Conservation (phyloP, 2,329 filamentous ascomycete genomes). For the Penicillium brasilianum region DNA sequence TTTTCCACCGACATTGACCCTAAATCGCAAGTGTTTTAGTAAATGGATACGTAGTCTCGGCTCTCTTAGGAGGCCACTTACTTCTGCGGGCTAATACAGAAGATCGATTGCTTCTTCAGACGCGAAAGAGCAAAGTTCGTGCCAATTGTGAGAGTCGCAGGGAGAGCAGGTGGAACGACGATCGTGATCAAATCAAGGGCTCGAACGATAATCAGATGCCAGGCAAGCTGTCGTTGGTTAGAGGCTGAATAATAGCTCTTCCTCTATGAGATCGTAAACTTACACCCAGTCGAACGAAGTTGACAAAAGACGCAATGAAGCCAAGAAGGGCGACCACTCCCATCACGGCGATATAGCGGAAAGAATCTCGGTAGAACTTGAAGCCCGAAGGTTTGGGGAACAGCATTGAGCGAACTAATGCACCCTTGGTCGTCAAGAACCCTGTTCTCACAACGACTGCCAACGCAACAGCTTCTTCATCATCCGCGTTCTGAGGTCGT, state of each 20-base stretch:
- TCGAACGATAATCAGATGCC: constrained; percentile 89
- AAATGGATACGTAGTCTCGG: background rate
- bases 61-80: constrained; percentile 23
- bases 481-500: constrained; percentile 81
- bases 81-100: constrained; percentile 93
- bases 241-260: constrained; percentile 8
- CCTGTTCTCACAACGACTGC: constrained; percentile 93
- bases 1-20: constrained; percentile 96
- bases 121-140: constrained; percentile 91
- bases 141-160: constrained; percentile 92
- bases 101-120: constrained; percentile 87
- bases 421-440: constrained; percentile 97
- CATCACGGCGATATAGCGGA: constrained; percentile 98
- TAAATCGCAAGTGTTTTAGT: constrained; percentile 26
- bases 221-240: constrained; percentile 62
- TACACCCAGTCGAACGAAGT: constrained; percentile 80
- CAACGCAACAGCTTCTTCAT: constrained; percentile 86
- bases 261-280: constrained; percentile 25
- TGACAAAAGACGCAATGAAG: constrained; percentile 88
- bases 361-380: constrained; percentile 97
- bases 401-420: constrained; percentile 94
- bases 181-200: constrained; percentile 97
- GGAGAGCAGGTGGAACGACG: constrained; percentile 91
- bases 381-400: constrained; percentile 98
- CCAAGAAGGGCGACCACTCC: constrained; percentile 81